Evolutionary conservation across 352 stramenopile species (phyloP), one percentile per base, ranked within the genome.

Genomic region (Globisporangium recalcitrans): DNA sequence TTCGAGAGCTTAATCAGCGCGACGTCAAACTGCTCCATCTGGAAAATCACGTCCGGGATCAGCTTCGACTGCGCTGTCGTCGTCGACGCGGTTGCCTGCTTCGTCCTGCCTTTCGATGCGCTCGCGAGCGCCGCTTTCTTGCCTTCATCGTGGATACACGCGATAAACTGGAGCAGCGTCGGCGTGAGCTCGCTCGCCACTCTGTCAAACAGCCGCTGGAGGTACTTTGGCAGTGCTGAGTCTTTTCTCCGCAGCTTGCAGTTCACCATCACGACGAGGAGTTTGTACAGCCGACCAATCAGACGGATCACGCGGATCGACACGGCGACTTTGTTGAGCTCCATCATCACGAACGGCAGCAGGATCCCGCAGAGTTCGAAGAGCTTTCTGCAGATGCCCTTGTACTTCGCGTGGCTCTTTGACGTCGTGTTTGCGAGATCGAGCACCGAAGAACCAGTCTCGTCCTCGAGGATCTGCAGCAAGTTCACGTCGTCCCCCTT

Each of bases 1-100:
- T 87, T 87, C 4, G 78, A 88, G 4, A 90, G 70, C 31, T 81
- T 82, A 52, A 90, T 86, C 44, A 90, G 66, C 10, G 70, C 60
- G 42, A 88, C 62, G 59, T 90, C 81, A 22, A 77, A 88, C 60
- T 90, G 81, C 58, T 90, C 81, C 21, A 90, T 70, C 60, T 86
- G 78, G 52, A 74, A 90, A 10, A 90, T 78, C 9, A 88, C 68
- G 4, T 88, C 78, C 0, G 81, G 78, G 19, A 90, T 87, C 9
- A 87, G 65, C 57, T 82, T 86, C 14, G 77, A 72, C 60, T 87
- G 73, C 8, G 57, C 56, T 1, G 60, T 67, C 3, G 55, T 24
- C 26, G 53, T 60, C 10, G 38, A 46, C 16, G 56, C 51, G 0
- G 58, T 63, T 7, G 58, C 19, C 10, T 46, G 44, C 36, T 62